These are phyloP conservation scores for thale cress (Arabidopsis thaliana) DNA, from an alignment of 345 rosid genomes.

Conservation along the genomic window DNA sequence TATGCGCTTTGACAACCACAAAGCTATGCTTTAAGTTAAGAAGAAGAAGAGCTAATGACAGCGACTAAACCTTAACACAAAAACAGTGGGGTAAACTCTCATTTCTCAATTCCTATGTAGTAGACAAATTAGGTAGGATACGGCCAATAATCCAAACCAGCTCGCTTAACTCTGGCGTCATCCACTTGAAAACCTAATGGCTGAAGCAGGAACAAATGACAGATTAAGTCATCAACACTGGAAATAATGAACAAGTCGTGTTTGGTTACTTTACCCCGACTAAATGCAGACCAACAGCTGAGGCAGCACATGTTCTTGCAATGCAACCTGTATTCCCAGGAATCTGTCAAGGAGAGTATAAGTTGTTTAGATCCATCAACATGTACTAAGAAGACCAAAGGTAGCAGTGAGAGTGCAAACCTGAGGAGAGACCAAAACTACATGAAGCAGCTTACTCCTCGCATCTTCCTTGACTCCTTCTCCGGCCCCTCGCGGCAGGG, in stretches of 20 bases:
- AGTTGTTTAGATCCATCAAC: constrained; percentile 35
- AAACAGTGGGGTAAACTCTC: background rate
- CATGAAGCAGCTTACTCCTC: constrained; percentile 70
- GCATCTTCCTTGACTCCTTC: constrained; percentile 49
- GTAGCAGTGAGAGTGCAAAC: constrained; percentile 40
- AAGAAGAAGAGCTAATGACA: constrained; percentile 32
- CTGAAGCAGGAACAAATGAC: constrained; percentile 52
- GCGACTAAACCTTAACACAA: background rate
- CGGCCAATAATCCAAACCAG: constrained; percentile 99
- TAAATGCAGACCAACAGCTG: constrained; percentile 86
- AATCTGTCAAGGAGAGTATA: constrained; percentile 64
- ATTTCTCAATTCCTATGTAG: background rate
- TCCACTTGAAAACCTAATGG: constrained; percentile 92
- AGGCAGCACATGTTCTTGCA: constrained; percentile 96
- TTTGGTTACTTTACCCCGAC: constrained; percentile 58
- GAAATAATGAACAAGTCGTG: background rate
- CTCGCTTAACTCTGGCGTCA: constrained; percentile 84
- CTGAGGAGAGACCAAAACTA: constrained; percentile 96
- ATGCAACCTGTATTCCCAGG: constrained; percentile 98
- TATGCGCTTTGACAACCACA: constrained; percentile 81
- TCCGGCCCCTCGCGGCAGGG: constrained; percentile 56
- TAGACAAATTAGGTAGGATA: constrained; percentile 57
- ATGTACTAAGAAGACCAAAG: background rate
- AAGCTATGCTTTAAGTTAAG: constrained; percentile 57
- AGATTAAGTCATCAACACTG: constrained; percentile 16